phyloP scores from a whole-genome alignment of 306 rosid species.

The Sicyos edulis region DNA sequence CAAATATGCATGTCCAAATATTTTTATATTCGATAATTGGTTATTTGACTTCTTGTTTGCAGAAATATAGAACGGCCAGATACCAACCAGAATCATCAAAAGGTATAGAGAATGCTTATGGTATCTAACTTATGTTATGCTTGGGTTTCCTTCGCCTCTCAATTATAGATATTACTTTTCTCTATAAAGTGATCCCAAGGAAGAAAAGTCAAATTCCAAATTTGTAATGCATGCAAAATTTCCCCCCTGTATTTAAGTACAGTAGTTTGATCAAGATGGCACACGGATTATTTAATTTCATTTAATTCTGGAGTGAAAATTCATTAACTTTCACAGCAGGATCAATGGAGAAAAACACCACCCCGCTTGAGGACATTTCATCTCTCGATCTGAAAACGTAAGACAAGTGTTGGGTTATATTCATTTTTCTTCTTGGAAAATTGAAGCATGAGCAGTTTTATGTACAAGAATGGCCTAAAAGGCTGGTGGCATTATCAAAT shows the following conservation, averaged over 20 bases:
- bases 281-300: not conserved
- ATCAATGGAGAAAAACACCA: constrained; percentile 51
- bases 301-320: constrained; percentile 10
- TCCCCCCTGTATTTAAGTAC: not conserved
- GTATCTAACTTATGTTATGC: not conserved
- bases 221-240: constrained; percentile 2
- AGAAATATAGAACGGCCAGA: constrained; percentile 99
- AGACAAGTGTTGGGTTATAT: constrained; percentile 24
- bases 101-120: constrained; percentile 45
- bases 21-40: constrained; percentile 24
- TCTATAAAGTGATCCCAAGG: not conserved
- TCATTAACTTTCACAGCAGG: constrained; percentile 40
- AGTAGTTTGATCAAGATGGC: not conserved
- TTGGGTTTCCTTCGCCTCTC: not conserved
- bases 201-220: not conserved
- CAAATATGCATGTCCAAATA: not conserved
- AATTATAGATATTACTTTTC: not conserved
- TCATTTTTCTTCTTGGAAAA: constrained; percentile 6
- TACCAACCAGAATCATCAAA: constrained; percentile 88
- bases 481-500: not conserved
- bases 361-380: constrained; percentile 65
- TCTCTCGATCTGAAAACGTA: constrained; percentile 91
- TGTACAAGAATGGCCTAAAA: not conserved
- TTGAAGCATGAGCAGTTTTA: constrained; percentile 18
- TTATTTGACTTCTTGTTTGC: constrained; percentile 41